Evolutionary conservation across 805 yeast species (phyloP).

Genomic region (Yarrowia osloensis): DNA sequence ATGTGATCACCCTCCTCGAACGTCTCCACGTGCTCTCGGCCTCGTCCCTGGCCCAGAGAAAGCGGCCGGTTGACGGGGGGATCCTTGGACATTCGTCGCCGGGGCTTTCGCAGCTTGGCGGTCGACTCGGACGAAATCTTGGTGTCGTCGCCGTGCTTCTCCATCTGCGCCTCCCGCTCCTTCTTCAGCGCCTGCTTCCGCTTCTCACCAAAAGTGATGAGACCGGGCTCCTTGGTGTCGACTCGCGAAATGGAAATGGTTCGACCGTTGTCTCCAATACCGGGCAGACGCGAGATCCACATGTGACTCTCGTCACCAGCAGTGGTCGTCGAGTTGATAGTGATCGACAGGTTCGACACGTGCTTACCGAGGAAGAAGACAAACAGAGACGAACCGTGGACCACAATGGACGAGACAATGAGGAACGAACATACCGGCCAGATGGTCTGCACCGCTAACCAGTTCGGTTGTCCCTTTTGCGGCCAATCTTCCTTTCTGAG

Average conservation of each 20-base stretch:
- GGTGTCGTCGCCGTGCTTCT: neutral
- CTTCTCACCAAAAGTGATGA: slow-evolving; percentile 33
- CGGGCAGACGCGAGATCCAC: slow-evolving; percentile 86
- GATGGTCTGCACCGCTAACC: slow-evolving; percentile 59
- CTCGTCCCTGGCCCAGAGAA: neutral
- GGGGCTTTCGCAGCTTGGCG: slow-evolving; percentile 3
- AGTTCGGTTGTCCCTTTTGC: slow-evolving; percentile 51
- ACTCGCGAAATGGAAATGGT: slow-evolving; percentile 80
- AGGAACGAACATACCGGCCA: slow-evolving; percentile 87
- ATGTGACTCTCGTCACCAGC: slow-evolving; percentile 61
- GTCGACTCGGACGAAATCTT: neutral
- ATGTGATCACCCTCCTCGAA: slow-evolving; percentile 18
- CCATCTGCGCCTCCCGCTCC: neutral
- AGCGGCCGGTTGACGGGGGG: slow-evolving; percentile 30
- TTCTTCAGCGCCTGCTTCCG: slow-evolving; percentile 34
- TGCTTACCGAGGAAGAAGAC: slow-evolving; percentile 77
- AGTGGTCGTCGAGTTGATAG: slow-evolving; percentile 79
- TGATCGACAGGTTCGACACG: slow-evolving; percentile 86
- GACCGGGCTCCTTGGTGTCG: slow-evolving; percentile 60
- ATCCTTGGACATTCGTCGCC: slow-evolving; percentile 27
- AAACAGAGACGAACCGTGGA: slow-evolving; percentile 91
- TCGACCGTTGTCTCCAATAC: slow-evolving; percentile 68
- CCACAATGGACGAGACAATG: slow-evolving; percentile 76
- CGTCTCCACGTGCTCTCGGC: neutral
- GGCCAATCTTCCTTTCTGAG: slow-evolving; percentile 50